Evolutionary conservation across 371 early-diverging fungal species (phyloP).

Genomic region (Mucor mucedo): DNA sequence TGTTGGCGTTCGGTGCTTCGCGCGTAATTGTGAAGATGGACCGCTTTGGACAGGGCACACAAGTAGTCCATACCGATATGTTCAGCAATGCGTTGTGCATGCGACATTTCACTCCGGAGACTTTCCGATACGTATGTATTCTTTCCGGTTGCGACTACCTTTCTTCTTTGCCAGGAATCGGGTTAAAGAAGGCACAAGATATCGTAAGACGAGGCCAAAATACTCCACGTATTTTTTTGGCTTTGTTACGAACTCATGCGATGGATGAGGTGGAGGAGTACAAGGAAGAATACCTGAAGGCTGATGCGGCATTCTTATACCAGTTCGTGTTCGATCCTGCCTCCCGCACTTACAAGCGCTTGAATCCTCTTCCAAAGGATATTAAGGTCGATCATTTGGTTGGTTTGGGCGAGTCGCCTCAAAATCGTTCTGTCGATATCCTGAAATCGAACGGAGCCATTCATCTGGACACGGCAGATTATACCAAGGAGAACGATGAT

Average conservation of each 20-base stretch:
- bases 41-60: slow-evolving; percentile 56
- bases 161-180: slow-evolving; percentile 82
- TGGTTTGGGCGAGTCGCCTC: slow-evolving; percentile 18
- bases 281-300: slow-evolving; percentile 60
- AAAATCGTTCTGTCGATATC: neutral
- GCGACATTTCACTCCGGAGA: neutral
- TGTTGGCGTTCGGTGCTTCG: slow-evolving; percentile 93
- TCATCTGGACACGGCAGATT: neutral
- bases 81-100: neutral
- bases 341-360: slow-evolving; percentile 47
- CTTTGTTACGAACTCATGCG: neutral
- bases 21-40: slow-evolving; percentile 83
- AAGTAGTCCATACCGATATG: neutral
- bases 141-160: slow-evolving; percentile 97
- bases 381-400: slow-evolving; percentile 12
- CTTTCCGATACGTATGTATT: slow-evolving; percentile 73
- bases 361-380: slow-evolving; percentile 59
- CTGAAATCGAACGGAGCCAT: neutral
- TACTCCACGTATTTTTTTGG: neutral
- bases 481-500: no score
- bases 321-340: slow-evolving; percentile 81
- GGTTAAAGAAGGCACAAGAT: slow-evolving; percentile 63
- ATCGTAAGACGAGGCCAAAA: neutral
- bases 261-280: slow-evolving; percentile 49
- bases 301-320: slow-evolving; percentile 80